Percentiles rank a stretch among this genome's conserved stretches.
Conservation (phyloP, 2,329 filamentous ascomycete genomes). For the Escovopsis weberi region DNA sequence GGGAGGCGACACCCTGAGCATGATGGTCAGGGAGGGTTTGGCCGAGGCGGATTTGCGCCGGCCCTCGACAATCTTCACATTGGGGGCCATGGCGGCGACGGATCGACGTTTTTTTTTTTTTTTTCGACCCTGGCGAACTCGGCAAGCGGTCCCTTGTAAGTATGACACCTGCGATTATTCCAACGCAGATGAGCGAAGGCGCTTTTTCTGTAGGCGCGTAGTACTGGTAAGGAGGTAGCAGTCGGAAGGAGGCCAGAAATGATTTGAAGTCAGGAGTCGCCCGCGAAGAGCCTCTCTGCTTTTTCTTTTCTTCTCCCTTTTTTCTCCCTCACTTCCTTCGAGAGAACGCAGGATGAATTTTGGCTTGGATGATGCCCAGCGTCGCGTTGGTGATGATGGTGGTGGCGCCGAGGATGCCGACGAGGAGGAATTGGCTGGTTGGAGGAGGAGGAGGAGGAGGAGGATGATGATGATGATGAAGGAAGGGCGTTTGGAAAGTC, state of each 20-base stretch:
- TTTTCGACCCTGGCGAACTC: no score
- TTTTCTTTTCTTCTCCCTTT: no score
- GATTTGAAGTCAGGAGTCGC: no score
- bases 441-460: conserved; percentile 1
- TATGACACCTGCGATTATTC: no score
- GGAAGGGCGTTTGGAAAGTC: conserved; percentile 2
- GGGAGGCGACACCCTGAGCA: conserved; percentile 35
- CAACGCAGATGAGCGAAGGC: no score
- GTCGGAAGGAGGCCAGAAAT: no score
- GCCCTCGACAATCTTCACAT: conserved; percentile 18
- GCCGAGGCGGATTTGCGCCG: conserved; percentile 22
- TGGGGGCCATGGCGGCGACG: conserved; percentile 18
- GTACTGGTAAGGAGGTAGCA: no score
- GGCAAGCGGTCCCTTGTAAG: no score
- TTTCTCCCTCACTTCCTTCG: no score
- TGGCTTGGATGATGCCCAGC: not conserved
- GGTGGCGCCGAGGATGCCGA: not conserved
- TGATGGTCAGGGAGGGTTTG: conserved; percentile 30
- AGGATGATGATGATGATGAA: not conserved
- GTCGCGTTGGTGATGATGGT: not conserved
- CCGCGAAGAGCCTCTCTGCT: no score
- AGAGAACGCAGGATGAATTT: not conserved
- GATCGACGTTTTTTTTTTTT: no score
- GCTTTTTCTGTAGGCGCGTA: no score
- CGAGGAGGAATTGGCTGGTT: conserved; percentile 1